Percentiles rank a stretch among this genome's conserved stretches.
These are phyloP conservation scores for Leccinellum albellum DNA, from an alignment of 768 basidiomycete species.

Conservation along the genomic window DNA sequence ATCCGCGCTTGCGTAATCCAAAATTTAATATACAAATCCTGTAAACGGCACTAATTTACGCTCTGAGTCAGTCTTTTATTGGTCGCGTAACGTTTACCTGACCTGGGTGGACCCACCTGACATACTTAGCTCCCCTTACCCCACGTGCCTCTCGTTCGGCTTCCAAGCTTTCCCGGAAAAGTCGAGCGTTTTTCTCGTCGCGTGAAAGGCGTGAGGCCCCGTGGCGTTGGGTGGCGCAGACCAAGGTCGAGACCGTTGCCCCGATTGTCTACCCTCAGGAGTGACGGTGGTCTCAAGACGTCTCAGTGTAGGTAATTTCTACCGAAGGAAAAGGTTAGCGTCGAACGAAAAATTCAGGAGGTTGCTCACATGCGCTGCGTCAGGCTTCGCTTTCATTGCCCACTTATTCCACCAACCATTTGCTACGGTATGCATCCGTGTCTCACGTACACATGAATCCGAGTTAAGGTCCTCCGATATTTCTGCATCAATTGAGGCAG, in stretches of 20 bases:
- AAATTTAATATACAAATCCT: conserved; percentile 20
- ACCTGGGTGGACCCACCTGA: conserved; percentile 6
- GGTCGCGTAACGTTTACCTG: conserved; percentile 9
- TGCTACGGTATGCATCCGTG: conserved; percentile 38
- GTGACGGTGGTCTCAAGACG: conserved; percentile 48
- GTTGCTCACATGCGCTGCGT: conserved; percentile 16
- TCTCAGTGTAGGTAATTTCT: conserved; percentile 36
- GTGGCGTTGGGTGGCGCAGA: conserved; percentile 24
- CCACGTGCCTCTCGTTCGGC: conserved; percentile 9
- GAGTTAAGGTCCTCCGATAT: conserved; percentile 28
- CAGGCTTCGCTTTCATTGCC: conserved; percentile 33
- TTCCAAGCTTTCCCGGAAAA: conserved; percentile 8
- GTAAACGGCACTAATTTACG: conserved; percentile 5
- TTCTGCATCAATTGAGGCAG: conserved; percentile 16
- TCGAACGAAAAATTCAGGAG: conserved; percentile 8
- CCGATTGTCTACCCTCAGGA: conserved; percentile 39
- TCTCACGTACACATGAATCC: conserved; percentile 23
- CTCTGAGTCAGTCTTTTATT: not conserved
- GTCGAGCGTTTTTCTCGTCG: conserved; percentile 16
- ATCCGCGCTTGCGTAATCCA: conserved; percentile 13
- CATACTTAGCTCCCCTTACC: too few species aligned
- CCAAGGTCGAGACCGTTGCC: conserved; percentile 23
- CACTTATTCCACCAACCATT: conserved; percentile 53
- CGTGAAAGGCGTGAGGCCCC: conserved; percentile 16
- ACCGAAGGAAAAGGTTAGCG: conserved; percentile 4